These are phyloP conservation scores for Ceratobasidium sp. DNA, from an alignment of 1,284 basidiomycete species.

Conservation along the genomic window DNA sequence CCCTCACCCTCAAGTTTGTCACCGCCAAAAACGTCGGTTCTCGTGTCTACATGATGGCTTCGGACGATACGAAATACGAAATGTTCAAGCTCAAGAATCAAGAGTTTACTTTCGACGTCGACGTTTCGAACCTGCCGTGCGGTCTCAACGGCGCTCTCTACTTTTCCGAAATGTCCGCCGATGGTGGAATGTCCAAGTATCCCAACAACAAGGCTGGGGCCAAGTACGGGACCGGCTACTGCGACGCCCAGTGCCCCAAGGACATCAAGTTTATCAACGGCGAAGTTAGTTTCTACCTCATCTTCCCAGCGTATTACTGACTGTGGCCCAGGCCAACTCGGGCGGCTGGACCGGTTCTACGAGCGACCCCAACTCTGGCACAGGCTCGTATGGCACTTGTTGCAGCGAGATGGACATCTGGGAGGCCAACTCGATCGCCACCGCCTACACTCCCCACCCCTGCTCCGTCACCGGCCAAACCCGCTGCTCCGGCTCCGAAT, in stretches of 20 bases:
- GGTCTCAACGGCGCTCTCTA: too few relatives aligned
- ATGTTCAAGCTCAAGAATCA: too few relatives aligned
- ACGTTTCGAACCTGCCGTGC: constrained; percentile 67
- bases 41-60: too few relatives aligned
- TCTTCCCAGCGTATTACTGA: constrained; percentile 49
- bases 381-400: constrained; percentile 63
- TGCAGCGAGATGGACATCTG: constrained; percentile 64
- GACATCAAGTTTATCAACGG: too few relatives aligned
- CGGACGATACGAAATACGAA: too few relatives aligned
- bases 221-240: constrained; percentile 57
- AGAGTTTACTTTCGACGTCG: constrained; percentile 71
- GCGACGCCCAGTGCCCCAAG: constrained; percentile 59
- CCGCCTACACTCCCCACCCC: too few relatives aligned
- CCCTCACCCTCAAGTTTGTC: too few relatives aligned
- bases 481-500: constrained; percentile 43
- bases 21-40: too few relatives aligned
- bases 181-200: too few relatives aligned
- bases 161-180: too few relatives aligned
- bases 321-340: constrained; percentile 59
- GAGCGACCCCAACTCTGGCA: constrained; percentile 55
- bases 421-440: constrained; percentile 59
- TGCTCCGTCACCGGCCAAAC: constrained; percentile 6
- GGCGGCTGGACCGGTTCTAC: constrained; percentile 52
- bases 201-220: constrained; percentile 53
- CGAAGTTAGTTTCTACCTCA: constrained; percentile 56